A percentile compares a stretch with the other conserved stretches of the same genome.
Evolutionary conservation across 2,329 filamentous ascomycete species (phyloP).

Genomic region (Pyricularia grisea): DNA sequence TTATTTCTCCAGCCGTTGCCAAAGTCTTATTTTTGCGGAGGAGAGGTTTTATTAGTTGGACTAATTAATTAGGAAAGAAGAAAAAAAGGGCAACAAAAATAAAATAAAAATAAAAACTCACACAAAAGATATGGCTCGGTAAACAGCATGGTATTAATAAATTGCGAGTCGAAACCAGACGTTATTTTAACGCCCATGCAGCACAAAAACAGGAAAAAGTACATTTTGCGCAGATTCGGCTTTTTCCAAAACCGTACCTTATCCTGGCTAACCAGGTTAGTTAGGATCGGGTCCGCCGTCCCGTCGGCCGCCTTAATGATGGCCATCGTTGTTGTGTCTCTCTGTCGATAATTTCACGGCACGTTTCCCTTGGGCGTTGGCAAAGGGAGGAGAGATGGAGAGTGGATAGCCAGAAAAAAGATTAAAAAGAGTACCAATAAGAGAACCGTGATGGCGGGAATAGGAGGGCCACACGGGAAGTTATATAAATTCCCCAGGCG

Average conservation of each 20-base stretch:
- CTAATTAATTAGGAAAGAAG: too few relatives aligned
- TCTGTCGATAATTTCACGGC: neutral
- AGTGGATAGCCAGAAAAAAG: neutral
- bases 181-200: slow-evolving; percentile 13
- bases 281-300: slow-evolving; percentile 19
- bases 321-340: slow-evolving; percentile 18
- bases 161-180: slow-evolving; percentile 12
- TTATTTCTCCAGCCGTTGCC: neutral
- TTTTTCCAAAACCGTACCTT: slow-evolving; percentile 13
- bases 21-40: neutral
- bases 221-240: slow-evolving; percentile 12
- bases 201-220: slow-evolving; percentile 34
- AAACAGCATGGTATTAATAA: slow-evolving; percentile 17
- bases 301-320: neutral
- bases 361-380: neutral
- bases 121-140: slow-evolving; percentile 24
- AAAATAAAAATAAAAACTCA: slow-evolving; percentile 13
- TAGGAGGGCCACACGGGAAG: neutral
- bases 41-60: neutral
- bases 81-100: neutral
- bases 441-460: neutral
- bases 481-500: neutral
- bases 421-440: too few relatives aligned
- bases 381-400: neutral
- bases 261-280: slow-evolving; percentile 20